Evolutionary conservation across 257 asterid species (phyloP).

Genomic region (Plantago elongata): DNA sequence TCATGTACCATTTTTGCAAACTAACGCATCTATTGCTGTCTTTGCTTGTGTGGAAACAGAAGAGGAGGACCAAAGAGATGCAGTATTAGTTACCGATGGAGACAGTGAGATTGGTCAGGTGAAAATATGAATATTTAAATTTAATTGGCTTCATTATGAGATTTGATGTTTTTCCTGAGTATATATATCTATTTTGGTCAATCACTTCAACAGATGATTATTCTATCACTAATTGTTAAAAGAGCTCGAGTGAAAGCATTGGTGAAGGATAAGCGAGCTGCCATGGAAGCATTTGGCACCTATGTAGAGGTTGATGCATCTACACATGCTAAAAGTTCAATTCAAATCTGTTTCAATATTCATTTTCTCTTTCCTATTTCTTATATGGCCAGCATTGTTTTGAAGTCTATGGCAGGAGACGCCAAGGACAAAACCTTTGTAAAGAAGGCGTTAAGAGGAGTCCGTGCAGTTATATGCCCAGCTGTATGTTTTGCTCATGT

Average conservation of each 20-base stretch:
- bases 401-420: constrained; percentile 73
- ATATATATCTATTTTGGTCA: not conserved
- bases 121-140: not conserved
- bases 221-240: constrained; percentile 74
- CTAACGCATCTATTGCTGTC: constrained; percentile 9
- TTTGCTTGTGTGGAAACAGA: constrained; percentile 35
- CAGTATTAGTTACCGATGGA: constrained; percentile 86
- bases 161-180: not conserved
- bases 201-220: constrained; percentile 58
- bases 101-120: constrained; percentile 98
- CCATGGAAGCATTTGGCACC: constrained; percentile 94
- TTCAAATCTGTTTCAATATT: not conserved
- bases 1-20: not conserved
- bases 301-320: constrained; percentile 76
- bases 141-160: not conserved
- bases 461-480: constrained; percentile 76
- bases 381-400: constrained; percentile 18
- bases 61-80: constrained; percentile 71
- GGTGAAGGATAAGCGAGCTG: constrained; percentile 81
- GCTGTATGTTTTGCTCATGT: constrained; percentile 31
- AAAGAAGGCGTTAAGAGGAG: constrained; percentile 76
- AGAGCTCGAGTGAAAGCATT: constrained; percentile 72
- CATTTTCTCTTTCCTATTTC: constrained; percentile 13
- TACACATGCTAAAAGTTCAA: not conserved
- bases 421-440: constrained; percentile 45